Percentiles rank a stretch among this genome's conserved stretches.
phyloP scores from a whole-genome alignment of 1,284 basidiomycete genomes.

The Vanrija pseudolonga region DNA sequence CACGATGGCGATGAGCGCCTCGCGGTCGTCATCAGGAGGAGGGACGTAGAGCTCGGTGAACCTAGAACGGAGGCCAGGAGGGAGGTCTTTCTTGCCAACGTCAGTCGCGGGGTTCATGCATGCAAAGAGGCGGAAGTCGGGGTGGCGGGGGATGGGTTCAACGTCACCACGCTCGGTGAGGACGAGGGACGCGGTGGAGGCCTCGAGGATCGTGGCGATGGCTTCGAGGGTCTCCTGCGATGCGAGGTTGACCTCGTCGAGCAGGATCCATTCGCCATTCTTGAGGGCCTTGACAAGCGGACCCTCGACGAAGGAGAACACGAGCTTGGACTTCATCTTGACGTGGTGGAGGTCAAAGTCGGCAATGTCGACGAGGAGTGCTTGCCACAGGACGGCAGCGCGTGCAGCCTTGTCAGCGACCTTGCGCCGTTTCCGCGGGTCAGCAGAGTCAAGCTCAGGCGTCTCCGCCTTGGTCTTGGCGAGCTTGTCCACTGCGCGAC shows the following conservation, averaged over 20 bases:
- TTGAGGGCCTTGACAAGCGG: slow-evolving; percentile 89
- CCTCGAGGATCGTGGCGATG: slow-evolving; percentile 78
- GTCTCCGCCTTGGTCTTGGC: slow-evolving; percentile 55
- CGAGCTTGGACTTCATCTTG: slow-evolving; percentile 77
- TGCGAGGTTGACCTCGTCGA: slow-evolving; percentile 96
- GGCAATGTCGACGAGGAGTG: slow-evolving; percentile 66
- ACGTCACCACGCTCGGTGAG: slow-evolving; percentile 91
- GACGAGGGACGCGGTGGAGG: slow-evolving; percentile 82
- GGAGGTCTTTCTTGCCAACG: slow-evolving; percentile 95
- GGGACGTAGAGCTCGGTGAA: slow-evolving; percentile 97
- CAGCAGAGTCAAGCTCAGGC: not conserved
- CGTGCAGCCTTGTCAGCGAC: slow-evolving; percentile 52
- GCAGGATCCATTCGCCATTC: slow-evolving; percentile 87
- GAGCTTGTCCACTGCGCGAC: slow-evolving; percentile 51
- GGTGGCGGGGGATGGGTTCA: slow-evolving; percentile 84
- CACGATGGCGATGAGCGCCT: slow-evolving; percentile 84
- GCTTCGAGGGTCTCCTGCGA: slow-evolving; percentile 93
- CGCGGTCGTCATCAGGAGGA: slow-evolving; percentile 85
- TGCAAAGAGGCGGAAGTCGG: slow-evolving; percentile 93
- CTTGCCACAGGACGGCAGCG: slow-evolving; percentile 60
- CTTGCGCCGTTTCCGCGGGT: slow-evolving; percentile 71
- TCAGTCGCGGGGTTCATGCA: slow-evolving; percentile 99
- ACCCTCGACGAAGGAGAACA: slow-evolving; percentile 94
- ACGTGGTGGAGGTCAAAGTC: slow-evolving; percentile 85
- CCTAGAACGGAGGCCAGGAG: slow-evolving; percentile 79